Evolutionary conservation across 192 early-diverging fungal genomes (phyloP).

Genomic region (Mycoemilia scoparia): DNA sequence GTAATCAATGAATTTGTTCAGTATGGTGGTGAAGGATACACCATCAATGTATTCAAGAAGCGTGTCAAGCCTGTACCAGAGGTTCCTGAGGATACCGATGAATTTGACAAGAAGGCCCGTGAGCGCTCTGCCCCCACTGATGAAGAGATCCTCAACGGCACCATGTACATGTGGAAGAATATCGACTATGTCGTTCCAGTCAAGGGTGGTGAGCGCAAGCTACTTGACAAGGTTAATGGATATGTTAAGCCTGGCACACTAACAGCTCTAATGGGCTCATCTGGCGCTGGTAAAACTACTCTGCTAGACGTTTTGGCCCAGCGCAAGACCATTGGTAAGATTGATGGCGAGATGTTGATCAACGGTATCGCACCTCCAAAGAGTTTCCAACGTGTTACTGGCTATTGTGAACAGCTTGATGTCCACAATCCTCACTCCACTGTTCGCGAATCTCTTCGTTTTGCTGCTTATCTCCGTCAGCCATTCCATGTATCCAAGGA

Average conservation of each 20-base stretch:
- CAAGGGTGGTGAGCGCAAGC: constrained; percentile 29
- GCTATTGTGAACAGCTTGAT: constrained; percentile 75
- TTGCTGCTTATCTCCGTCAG: constrained; percentile 48
- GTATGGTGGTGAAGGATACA: constrained; percentile 33
- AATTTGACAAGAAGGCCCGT: constrained; percentile 4
- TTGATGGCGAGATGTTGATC: constrained; percentile 53
- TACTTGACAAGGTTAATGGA: constrained; percentile 47
- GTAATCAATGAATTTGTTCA: constrained; percentile 42
- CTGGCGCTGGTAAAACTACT: constrained; percentile 56
- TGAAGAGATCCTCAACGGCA: constrained; percentile 30
- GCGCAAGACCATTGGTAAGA: constrained; percentile 50
- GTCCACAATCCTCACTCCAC: constrained; percentile 59
- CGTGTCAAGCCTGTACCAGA: background rate
- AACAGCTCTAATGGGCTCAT: constrained; percentile 64
- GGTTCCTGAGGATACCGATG: constrained; percentile 6
- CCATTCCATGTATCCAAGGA: constrained; percentile 37
- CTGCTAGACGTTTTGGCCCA: constrained; percentile 53
- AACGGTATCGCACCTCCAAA: constrained; percentile 30
- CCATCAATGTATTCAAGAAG: constrained; percentile 32
- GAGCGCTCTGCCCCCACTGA: constrained; percentile 9
- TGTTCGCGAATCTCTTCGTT: constrained; percentile 42
- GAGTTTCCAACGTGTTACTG: constrained; percentile 51
- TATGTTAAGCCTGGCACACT: constrained; percentile 58
- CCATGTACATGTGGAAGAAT: constrained; percentile 46
- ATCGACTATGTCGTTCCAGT: constrained; percentile 37